A percentile compares a stretch with the other conserved stretches of the same genome.
Conservation (phyloP, 305 asterid species). For the Fraxinus sp. region DNA sequence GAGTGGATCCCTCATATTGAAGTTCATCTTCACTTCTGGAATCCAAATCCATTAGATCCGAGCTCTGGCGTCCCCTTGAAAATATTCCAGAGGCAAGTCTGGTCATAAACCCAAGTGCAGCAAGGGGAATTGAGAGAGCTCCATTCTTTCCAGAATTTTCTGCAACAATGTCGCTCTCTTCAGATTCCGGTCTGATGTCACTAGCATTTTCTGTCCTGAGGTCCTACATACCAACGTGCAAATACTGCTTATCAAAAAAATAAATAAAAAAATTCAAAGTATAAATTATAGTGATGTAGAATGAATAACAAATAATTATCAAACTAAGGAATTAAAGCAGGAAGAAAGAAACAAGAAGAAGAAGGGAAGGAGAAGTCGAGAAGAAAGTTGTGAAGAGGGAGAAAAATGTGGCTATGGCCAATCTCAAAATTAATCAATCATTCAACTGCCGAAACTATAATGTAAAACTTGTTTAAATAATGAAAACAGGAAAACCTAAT, state of each 20-base stretch:
- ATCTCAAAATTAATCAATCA: too few species aligned
- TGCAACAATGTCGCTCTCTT: constrained; percentile 35
- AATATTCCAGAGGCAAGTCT: constrained; percentile 88
- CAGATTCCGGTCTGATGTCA: constrained; percentile 45
- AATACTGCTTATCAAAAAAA: constrained; percentile 15
- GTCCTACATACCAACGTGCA: constrained; percentile 42
- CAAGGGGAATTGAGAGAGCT: constrained; percentile 76
- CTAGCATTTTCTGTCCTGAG: constrained; percentile 38
- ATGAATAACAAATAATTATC: too few species aligned
- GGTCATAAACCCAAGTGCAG: constrained; percentile 86
- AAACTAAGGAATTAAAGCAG: too few species aligned
- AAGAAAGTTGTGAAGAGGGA: too few species aligned
- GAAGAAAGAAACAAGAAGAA: too few species aligned
- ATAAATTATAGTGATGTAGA: not conserved
- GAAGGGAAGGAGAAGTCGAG: too few species aligned
- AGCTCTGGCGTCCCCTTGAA: constrained; percentile 62
- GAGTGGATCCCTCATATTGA: constrained; percentile 40
- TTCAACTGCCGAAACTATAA: too few species aligned
- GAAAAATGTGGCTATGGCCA: too few species aligned
- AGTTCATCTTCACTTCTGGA: constrained; percentile 57
- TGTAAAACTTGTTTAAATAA: too few species aligned
- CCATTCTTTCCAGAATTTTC: constrained; percentile 70
- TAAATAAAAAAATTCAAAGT: not conserved
- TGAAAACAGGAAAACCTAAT: too few species aligned
- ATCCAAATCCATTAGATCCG: constrained; percentile 43